These are phyloP conservation scores for Apophysomyces ossiformis DNA, from an alignment of 371 early-diverging fungal species.

Conservation along the genomic window DNA sequence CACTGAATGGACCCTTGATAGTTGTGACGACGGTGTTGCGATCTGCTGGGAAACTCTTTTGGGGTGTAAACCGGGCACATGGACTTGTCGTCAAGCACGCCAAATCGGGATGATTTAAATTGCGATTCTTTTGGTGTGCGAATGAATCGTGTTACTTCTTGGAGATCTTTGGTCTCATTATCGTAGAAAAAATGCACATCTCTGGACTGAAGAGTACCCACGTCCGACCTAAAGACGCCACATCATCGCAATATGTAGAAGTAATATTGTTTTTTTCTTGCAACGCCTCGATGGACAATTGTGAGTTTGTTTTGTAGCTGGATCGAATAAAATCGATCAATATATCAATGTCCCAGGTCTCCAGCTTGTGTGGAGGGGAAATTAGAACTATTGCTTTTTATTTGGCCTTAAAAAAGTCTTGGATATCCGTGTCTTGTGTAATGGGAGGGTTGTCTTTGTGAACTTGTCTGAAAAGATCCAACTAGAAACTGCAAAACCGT, in stretches of 20 bases:
- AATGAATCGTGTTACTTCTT: background rate
- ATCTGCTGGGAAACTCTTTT: slow-evolving; percentile 14
- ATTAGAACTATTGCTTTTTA: background rate
- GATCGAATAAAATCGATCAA: background rate
- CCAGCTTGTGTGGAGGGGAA: background rate
- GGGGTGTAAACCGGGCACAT: slow-evolving; percentile 17
- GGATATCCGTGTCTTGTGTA: background rate
- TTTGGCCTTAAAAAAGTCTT: background rate
- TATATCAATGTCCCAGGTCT: background rate
- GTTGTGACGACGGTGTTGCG: too few relatives aligned
- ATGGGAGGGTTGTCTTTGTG: background rate
- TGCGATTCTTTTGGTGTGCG: slow-evolving; percentile 24
- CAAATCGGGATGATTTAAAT: slow-evolving; percentile 11
- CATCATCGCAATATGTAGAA: slow-evolving; percentile 23
- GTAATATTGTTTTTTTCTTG: slow-evolving; percentile 24
- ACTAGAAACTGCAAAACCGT: background rate
- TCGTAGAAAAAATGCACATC: slow-evolving; percentile 12
- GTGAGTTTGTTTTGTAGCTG: background rate
- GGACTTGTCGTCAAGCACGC: background rate
- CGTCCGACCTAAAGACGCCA: slow-evolving; percentile 28
- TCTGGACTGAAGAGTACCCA: slow-evolving; percentile 20
- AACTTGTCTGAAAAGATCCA: background rate
- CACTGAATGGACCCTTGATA: background rate
- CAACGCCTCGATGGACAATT: slow-evolving; percentile 6
- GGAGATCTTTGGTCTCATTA: background rate